Evolutionary conservation across 805 yeast genomes (phyloP).

Genomic region (Saccharomycopsis sp.): DNA sequence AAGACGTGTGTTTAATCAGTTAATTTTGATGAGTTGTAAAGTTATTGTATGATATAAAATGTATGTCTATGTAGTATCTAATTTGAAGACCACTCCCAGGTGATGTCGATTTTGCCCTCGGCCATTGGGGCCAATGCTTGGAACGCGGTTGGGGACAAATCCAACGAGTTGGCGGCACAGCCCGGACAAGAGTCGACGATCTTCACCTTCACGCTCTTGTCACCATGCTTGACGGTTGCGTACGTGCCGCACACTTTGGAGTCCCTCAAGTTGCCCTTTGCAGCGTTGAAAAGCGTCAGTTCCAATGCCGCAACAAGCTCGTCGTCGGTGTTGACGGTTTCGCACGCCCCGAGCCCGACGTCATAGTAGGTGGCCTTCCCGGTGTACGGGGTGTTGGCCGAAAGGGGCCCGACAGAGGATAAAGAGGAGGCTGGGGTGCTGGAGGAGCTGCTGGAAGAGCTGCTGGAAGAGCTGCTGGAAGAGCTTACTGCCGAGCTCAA

Average conservation of each 20-base stretch:
- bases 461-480: too few relatives aligned
- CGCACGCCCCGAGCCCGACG: conserved; percentile 25
- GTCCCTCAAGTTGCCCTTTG: too few relatives aligned
- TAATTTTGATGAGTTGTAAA: too few relatives aligned
- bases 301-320: background rate
- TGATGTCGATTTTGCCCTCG: conserved; percentile 9
- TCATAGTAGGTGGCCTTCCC: conserved; percentile 30
- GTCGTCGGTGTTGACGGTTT: conserved; percentile 4
- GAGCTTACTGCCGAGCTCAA: too few relatives aligned
- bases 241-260: conserved; percentile 48
- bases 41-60: background rate
- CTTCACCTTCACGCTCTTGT: conserved; percentile 43
- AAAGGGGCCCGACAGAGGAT: too few relatives aligned
- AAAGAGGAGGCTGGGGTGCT: too few relatives aligned
- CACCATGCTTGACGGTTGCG: conserved; percentile 38
- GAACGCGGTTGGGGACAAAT: conserved; percentile 49
- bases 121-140: conserved; percentile 33
- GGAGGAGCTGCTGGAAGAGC: too few relatives aligned
- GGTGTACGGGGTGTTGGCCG: too few relatives aligned
- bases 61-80: background rate
- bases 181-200: conserved; percentile 48
- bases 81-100: conserved; percentile 9
- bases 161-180: conserved; percentile 38
- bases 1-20: too few relatives aligned
- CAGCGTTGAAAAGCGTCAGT: too few relatives aligned